These are phyloP conservation scores for Cardiospermum halicacabum DNA, from an alignment of 345 rosid genomes.

Conservation along the genomic window DNA sequence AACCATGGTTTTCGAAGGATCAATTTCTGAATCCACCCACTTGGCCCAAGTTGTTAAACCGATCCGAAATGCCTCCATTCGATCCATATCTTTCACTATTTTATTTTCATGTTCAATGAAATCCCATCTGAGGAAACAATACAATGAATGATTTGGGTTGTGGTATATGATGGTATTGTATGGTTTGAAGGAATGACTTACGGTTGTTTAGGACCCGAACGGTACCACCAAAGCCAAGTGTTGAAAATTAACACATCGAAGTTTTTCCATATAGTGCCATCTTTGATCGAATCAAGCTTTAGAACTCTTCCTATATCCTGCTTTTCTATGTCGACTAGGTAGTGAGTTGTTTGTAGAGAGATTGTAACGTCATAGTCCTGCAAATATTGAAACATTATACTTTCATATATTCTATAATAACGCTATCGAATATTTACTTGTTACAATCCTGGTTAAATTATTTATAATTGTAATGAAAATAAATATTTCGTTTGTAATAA, in stretches of 20 bases:
- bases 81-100: slow-evolving; percentile 52
- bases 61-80: slow-evolving; percentile 64
- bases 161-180: too few relatives aligned
- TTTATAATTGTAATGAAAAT: too few relatives aligned
- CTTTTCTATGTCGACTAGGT: slow-evolving; percentile 47
- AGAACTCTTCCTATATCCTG: slow-evolving; percentile 45
- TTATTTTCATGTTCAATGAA: slow-evolving; percentile 47
- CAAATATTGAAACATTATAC: neutral
- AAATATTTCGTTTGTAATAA: too few relatives aligned
- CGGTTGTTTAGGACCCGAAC: slow-evolving; percentile 51
- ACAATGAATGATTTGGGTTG: too few relatives aligned
- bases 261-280: slow-evolving; percentile 44
- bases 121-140: slow-evolving; percentile 59
- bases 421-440: too few relatives aligned
- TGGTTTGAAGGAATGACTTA: slow-evolving; percentile 28
- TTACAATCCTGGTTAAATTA: too few relatives aligned
- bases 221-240: slow-evolving; percentile 77
- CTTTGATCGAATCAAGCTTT: slow-evolving; percentile 47
- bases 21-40: slow-evolving; percentile 79
- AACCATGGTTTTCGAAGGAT: slow-evolving; percentile 51
- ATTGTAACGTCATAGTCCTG: slow-evolving; percentile 55
- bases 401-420: too few relatives aligned
- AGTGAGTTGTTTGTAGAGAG: slow-evolving; percentile 27
- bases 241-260: slow-evolving; percentile 56
- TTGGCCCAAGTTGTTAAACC: slow-evolving; percentile 77